phyloP scores from a whole-genome alignment of 225 moss, liverwort and hornwort genomes.

The Lunularia cruciata region DNA sequence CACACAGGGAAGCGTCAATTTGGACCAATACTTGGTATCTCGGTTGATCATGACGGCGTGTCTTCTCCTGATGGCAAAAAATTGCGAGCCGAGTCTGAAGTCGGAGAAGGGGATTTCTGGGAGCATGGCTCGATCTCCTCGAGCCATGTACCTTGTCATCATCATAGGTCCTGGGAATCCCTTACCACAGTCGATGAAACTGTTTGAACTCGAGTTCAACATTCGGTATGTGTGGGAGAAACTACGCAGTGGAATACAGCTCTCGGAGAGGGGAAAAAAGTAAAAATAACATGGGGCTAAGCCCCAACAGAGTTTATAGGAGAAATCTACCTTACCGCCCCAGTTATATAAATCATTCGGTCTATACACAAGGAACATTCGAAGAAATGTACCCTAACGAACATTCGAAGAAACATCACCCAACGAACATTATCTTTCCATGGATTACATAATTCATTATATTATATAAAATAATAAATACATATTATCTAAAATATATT shows the following conservation, averaged over 20 bases:
- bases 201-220: constrained; percentile 17
- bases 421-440: too few species aligned
- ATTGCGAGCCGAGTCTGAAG: constrained; percentile 43
- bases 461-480: too few species aligned
- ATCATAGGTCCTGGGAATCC: constrained; percentile 7
- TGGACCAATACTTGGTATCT: constrained; percentile 38
- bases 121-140: constrained; percentile 36
- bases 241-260: constrained; percentile 54
- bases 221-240: constrained; percentile 51
- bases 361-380: too few species aligned
- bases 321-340: too few species aligned
- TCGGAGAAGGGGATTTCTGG: constrained; percentile 36
- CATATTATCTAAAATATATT: too few species aligned
- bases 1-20: constrained; percentile 40
- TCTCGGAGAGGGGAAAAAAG: too few species aligned
- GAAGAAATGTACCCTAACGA: too few species aligned
- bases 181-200: constrained; percentile 5
- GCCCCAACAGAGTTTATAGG: too few species aligned
- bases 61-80: constrained; percentile 37
- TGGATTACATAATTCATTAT: too few species aligned
- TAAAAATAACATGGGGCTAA: too few species aligned
- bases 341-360: too few species aligned
- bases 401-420: too few species aligned
- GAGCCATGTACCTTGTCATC: constrained; percentile 31
- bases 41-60: constrained; percentile 38